Evolutionary conservation across 164 flowering plant genomes (phyloP).

Genomic region (Protea cynaroides): DNA sequence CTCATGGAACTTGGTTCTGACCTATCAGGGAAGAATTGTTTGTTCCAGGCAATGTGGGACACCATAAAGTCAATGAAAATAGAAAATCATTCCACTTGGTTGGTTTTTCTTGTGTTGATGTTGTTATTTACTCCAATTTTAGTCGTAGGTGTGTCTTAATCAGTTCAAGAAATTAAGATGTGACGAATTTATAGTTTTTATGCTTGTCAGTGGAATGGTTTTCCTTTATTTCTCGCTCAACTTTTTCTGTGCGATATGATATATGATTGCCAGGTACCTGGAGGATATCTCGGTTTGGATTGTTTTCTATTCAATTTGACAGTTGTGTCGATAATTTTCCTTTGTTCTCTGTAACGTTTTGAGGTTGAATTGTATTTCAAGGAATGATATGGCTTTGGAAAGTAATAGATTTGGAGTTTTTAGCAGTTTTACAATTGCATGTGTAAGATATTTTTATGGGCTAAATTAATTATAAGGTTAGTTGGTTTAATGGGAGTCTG

Average conservation of each 20-base stretch:
- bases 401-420: neutral
- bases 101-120: neutral
- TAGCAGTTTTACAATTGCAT: neutral
- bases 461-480: too few species aligned
- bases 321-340: too few species aligned
- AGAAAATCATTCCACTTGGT: neutral
- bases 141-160: neutral
- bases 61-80: too few species aligned
- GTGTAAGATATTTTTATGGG: too few species aligned
- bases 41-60: too few species aligned
- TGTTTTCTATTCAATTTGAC: neutral
- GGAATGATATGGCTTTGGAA: neutral
- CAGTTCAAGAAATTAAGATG: constrained; percentile 15
- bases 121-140: neutral
- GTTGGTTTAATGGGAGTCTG: too few species aligned
- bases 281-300: constrained; percentile 1
- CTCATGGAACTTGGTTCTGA: too few species aligned
- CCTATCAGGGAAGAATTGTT: too few species aligned
- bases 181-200: constrained; percentile 9
- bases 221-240: neutral
- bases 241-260: constrained; percentile 3
- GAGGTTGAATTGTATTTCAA: neutral
- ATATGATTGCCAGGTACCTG: constrained; percentile 10
- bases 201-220: neutral
- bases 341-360: neutral